These are phyloP conservation scores for Cubamyces lactineus DNA, from an alignment of 768 basidiomycete species.

Conservation along the genomic window DNA sequence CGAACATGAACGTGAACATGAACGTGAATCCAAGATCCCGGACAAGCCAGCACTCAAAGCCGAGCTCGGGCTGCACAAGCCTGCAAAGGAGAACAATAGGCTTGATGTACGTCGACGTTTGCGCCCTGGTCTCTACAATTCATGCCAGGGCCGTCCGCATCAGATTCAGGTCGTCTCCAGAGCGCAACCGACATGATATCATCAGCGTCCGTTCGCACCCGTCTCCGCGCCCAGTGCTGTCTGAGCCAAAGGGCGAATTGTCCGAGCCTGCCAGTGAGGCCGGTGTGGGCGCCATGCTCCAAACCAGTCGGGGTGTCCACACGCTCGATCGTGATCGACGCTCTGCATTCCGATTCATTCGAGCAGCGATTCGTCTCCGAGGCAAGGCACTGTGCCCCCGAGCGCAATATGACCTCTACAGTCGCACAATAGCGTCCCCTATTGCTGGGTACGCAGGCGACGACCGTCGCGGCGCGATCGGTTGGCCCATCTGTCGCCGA, in stretches of 20 bases:
- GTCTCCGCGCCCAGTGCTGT: neutral
- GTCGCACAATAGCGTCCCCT: no score
- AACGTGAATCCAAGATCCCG: neutral
- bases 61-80: neutral
- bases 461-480: no score
- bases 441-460: no score
- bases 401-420: no score
- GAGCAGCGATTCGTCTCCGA: no score
- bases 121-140: neutral
- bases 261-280: neutral
- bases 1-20: no score
- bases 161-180: neutral
- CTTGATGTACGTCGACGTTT: neutral
- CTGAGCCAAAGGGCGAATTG: neutral
- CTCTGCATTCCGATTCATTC: neutral
- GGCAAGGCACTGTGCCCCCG: no score
- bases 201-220: no score
- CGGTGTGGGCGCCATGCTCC: no score
- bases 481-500: no score
- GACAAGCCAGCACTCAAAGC: neutral
- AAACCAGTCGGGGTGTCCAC: no score
- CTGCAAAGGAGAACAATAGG: slow-evolving; percentile 1
- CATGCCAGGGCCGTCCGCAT: neutral
- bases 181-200: neutral
- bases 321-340: slow-evolving; percentile 12